phyloP scores from a whole-genome alignment of 169 alveolate genomes.

The Cryptosporidium tyzzeri region DNA sequence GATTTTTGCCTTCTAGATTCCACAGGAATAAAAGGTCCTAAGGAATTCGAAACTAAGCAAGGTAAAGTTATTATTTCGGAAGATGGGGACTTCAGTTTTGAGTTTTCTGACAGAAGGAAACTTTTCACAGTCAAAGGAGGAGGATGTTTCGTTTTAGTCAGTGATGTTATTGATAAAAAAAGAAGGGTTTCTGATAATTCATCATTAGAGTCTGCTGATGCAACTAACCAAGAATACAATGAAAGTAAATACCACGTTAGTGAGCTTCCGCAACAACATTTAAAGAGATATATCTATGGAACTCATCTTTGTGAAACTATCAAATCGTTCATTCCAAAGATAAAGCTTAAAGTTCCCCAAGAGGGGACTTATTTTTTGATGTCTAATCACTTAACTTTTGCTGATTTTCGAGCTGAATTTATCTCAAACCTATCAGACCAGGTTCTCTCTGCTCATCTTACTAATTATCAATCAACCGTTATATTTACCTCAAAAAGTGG shows the following conservation, averaged over 20 bases:
- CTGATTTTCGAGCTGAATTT: conserved; percentile 52
- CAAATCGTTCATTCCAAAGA: conserved; percentile 49
- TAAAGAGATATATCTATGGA: conserved; percentile 46
- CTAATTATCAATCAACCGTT: conserved; percentile 5
- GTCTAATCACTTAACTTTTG: conserved; percentile 39
- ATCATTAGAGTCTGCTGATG: neutral
- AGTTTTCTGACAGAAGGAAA: conserved; percentile 14
- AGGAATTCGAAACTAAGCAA: conserved; percentile 28
- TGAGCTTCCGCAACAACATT: conserved; percentile 22
- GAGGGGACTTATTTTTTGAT: conserved; percentile 58
- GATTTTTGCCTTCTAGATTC: conserved; percentile 35
- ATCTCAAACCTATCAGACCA: neutral
- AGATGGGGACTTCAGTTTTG: conserved; percentile 71
- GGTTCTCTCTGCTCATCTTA: neutral
- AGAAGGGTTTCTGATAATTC: neutral
- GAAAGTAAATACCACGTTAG: conserved; percentile 20
- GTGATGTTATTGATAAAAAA: neutral
- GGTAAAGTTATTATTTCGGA: conserved; percentile 41
- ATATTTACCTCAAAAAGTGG: conserved; percentile 9
- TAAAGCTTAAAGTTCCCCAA: conserved; percentile 20
- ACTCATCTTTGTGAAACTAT: conserved; percentile 43
- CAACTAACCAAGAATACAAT: neutral
- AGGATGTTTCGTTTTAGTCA: conserved; percentile 46
- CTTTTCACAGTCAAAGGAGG: conserved; percentile 59
- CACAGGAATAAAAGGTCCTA: conserved; percentile 61